Base-by-base conservation (phyloP, 2,329 filamentous ascomycete species). In the Aspergillus quadricinctus region DNA sequence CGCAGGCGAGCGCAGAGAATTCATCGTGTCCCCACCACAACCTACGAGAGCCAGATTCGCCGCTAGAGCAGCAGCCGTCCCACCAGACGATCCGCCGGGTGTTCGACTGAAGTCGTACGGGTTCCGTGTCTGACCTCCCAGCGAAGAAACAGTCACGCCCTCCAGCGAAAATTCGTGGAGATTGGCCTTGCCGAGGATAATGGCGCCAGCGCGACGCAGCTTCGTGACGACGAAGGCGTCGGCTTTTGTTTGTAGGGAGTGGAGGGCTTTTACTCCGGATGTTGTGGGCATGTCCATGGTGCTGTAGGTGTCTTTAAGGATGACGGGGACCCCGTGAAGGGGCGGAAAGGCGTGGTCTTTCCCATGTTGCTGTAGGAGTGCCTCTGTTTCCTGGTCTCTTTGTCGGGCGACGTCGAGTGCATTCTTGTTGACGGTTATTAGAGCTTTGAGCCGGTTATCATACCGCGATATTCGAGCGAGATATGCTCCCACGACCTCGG, bases 261-360 rank as follows among this genome's bases (percentile, higher is more conserved):
- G 1, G 8, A 88, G 71, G 4, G 77, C 80, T 7, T 78, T 62
- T 57, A 75, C 80, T 4, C 78, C 82, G 0, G 80, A 84, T 0
- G 83, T 87, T 0, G 85, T 88, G 46, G 78, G 78, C 69, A 84
- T 79, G 21, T 78, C 77, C 0, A 68, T 61, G 0, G 82, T 82
- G 54, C 85, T 80, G 64, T 80, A 86, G 64, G 87, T 88, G 69
- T 88, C 85, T 67, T 88, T 88, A 5, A 88, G 70, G 4, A 88
- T 65, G 11, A 86, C 69, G 0, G 85, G 85, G 19, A 88, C 75
- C 64, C 85, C 85, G 66, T 87, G 84, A 1, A 88, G 72, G 0
- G 57, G 56, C 10, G 53, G 61, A 23, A 65, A 55, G 9, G 53
- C 21, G 0, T 17, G 21, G 14, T 49, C 50, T 3, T 50, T 50